Percentiles rank a stretch among this genome's conserved stretches.
Conservation (phyloP, 2,329 filamentous ascomycete species). For the Colletotrichum chrysophilum region DNA sequence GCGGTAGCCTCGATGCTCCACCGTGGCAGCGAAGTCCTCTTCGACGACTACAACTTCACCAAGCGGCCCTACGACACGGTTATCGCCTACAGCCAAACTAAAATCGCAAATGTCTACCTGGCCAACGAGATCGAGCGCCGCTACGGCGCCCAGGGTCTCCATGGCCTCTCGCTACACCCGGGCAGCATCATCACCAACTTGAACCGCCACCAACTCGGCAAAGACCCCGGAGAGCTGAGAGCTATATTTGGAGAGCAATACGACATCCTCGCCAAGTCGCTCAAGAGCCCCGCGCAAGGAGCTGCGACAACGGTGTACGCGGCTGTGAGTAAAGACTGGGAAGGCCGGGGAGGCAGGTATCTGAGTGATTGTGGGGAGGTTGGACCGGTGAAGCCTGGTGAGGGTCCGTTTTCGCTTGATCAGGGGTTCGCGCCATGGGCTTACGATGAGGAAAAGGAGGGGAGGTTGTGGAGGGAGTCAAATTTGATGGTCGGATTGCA, state of each 20-base stretch:
- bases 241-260: not conserved
- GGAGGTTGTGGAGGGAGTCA: not conserved
- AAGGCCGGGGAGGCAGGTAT: slow-evolving; percentile 51
- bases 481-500: not conserved
- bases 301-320: slow-evolving; percentile 53
- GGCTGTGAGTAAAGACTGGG: slow-evolving; percentile 43
- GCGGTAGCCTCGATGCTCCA: slow-evolving; percentile 48
- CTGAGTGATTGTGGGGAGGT: slow-evolving; percentile 39
- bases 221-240: not conserved
- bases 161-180: slow-evolving; percentile 28
- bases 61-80: slow-evolving; percentile 32
- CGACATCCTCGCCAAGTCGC: not conserved
- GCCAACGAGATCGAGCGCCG: slow-evolving; percentile 55
- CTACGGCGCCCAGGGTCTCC: slow-evolving; percentile 25
- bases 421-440: slow-evolving; percentile 26
- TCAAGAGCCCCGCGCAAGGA: slow-evolving; percentile 42
- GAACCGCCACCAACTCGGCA: not conserved
- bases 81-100: slow-evolving; percentile 52
- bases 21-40: slow-evolving; percentile 32
- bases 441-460: not conserved
- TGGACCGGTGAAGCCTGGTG: not conserved
- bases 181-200: slow-evolving; percentile 4
- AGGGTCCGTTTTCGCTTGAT: not conserved
- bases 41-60: slow-evolving; percentile 34
- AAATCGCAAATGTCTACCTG: slow-evolving; percentile 55